A percentile compares a stretch with the other conserved stretches of the same genome.
phyloP scores from a whole-genome alignment of 768 basidiomycete species.

The Trametes punicea region DNA sequence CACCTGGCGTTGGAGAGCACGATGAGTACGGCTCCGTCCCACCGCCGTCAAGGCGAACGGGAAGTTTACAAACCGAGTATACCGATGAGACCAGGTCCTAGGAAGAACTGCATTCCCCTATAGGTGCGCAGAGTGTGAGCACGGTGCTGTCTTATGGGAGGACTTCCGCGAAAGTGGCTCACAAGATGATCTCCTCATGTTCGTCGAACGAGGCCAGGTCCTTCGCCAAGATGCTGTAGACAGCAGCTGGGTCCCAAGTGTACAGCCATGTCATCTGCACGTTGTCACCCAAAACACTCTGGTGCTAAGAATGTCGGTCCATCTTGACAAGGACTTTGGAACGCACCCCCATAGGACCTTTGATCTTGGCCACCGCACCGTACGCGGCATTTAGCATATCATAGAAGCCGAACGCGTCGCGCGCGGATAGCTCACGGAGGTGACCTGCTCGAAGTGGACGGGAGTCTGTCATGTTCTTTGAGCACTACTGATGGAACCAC shows the following conservation, averaged over 20 bases:
- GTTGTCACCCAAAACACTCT: neutral
- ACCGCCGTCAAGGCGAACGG: neutral
- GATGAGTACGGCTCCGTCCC: neutral
- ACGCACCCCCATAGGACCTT: conserved; percentile 36
- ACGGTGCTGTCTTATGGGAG: no score
- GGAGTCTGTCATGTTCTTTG: neutral
- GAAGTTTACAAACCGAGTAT: neutral
- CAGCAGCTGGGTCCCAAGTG: neutral
- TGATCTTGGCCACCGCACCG: conserved; percentile 32
- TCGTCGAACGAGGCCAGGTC: neutral
- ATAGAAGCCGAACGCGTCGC: conserved; percentile 38
- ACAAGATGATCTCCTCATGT: neutral
- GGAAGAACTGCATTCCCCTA: neutral
- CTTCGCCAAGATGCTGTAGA: neutral
- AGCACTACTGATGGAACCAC: neutral
- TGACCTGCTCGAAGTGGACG: neutral
- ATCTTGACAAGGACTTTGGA: neutral
- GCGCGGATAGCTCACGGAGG: conserved; percentile 28
- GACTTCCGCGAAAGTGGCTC: neutral
- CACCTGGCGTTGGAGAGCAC: conserved; percentile 27
- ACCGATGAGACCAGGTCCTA: conserved; percentile 15
- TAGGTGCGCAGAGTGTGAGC: neutral
- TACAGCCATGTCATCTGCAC: conserved; percentile 10
- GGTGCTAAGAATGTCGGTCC: no score
- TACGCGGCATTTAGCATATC: conserved; percentile 33